Conservation (phyloP, 2,329 filamentous ascomycete species). For the Dactylellina drechsleri region DNA sequence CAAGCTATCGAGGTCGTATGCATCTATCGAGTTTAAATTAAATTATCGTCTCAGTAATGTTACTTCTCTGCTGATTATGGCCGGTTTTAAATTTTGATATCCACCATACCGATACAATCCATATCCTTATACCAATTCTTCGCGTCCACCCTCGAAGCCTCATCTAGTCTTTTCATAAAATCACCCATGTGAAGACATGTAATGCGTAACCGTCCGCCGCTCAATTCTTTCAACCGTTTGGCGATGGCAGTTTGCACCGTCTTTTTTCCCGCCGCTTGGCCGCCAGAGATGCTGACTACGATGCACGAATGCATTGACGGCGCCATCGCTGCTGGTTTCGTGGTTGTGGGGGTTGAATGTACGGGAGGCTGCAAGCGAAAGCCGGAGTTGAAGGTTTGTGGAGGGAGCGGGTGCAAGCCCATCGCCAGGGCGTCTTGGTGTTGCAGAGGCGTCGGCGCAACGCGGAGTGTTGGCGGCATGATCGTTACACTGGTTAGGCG, state of each 20-base stretch:
- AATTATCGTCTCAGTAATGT: conserved; percentile 2
- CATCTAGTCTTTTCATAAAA: conserved; percentile 52
- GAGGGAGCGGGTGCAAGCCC: background rate
- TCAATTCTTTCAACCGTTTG: conserved; percentile 51
- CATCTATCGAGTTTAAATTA: conserved; percentile 30
- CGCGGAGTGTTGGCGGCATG: conserved; percentile 18
- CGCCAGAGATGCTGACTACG: conserved; percentile 57
- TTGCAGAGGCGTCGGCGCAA: conserved; percentile 41
- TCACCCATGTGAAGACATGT: conserved; percentile 56
- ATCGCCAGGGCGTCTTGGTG: conserved; percentile 23
- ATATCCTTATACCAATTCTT: conserved; percentile 50
- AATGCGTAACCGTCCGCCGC: conserved; percentile 40
- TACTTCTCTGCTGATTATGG: background rate
- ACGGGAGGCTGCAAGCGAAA: background rate
- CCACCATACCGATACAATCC: conserved; percentile 54
- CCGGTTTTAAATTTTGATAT: background rate
- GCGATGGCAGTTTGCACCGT: conserved; percentile 56
- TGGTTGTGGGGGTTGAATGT: background rate
- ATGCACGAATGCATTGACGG: conserved; percentile 36
- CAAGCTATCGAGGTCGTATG: conserved; percentile 56
- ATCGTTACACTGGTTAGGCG: background rate
- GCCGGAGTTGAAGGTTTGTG: conserved; percentile 3
- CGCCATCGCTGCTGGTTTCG: conserved; percentile 4
- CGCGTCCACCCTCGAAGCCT: conserved; percentile 34
- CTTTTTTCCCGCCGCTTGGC: conserved; percentile 58